phyloP scores from a whole-genome alignment of 352 stramenopile genomes.

The Pythium apleroticum region DNA sequence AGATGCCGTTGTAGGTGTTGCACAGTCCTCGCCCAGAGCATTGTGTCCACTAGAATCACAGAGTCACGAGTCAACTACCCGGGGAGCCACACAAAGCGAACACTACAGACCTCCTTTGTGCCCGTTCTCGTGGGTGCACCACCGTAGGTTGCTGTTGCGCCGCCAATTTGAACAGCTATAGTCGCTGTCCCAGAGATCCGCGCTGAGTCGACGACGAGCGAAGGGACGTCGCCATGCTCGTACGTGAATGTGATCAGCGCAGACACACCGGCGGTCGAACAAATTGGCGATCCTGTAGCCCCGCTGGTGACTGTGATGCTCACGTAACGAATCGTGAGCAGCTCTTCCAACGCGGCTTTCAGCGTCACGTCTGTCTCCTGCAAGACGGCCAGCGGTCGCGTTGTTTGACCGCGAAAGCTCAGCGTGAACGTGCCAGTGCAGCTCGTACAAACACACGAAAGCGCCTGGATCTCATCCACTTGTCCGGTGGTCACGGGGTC shows the following conservation, averaged over 20 bases:
- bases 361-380: constrained; percentile 48
- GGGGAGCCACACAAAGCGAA: neutral
- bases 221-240: constrained; percentile 64
- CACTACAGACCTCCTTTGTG: constrained; percentile 54
- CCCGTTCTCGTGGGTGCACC: constrained; percentile 36
- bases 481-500: constrained; percentile 78
- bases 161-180: constrained; percentile 45
- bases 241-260: constrained; percentile 64
- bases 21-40: constrained; percentile 64
- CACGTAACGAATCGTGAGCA: constrained; percentile 56
- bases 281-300: constrained; percentile 33
- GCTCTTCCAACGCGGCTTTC: constrained; percentile 42
- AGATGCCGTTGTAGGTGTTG: constrained; percentile 48
- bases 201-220: constrained; percentile 36
- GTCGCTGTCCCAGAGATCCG: constrained; percentile 31
- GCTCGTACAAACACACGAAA: constrained; percentile 62
- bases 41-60: constrained; percentile 43
- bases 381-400: constrained; percentile 37
- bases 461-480: constrained; percentile 73
- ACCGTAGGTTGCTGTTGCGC: constrained; percentile 37
- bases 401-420: constrained; percentile 56
- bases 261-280: constrained; percentile 51
- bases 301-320: constrained; percentile 47
- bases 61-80: neutral
- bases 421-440: constrained; percentile 70